Conservation (phyloP, 1,284 basidiomycete species). For the Ceratorhiza oryzae-sativae region DNA sequence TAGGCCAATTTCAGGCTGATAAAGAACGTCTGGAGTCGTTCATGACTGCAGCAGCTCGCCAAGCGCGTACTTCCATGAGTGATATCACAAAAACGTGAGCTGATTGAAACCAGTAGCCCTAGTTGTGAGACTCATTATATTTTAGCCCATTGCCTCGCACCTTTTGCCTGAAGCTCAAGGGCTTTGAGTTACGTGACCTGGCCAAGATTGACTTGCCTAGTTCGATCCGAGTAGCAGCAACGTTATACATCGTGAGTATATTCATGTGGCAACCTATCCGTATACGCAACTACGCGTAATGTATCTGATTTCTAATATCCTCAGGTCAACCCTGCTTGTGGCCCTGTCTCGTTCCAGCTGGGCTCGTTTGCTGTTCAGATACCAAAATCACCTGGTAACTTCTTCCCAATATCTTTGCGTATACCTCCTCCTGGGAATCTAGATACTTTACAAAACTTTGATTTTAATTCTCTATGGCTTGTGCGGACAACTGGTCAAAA, state of each 20-base stretch:
- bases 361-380: neutral
- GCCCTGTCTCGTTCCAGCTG: neutral
- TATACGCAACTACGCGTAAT: neutral
- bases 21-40: neutral
- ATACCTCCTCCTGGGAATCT: slow-evolving; percentile 9
- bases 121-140: neutral
- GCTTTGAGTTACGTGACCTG: slow-evolving; percentile 8
- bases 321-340: neutral
- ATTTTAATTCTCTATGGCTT: neutral
- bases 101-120: neutral
- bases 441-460: neutral
- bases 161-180: slow-evolving; percentile 21
- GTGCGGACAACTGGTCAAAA: neutral
- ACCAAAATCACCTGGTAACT: neutral
- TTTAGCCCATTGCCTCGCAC: slow-evolving; percentile 20
- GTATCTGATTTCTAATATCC: neutral
- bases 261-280: neutral
- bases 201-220: slow-evolving; percentile 12
- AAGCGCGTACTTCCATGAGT: neutral
- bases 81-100: slow-evolving; percentile 3
- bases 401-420: neutral
- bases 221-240: slow-evolving; percentile 7
- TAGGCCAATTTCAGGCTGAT: neutral
- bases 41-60: neutral
- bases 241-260: slow-evolving; percentile 22